phyloP scores from a whole-genome alignment of 1,284 basidiomycete species.

The Ceratobasidium sp. region DNA sequence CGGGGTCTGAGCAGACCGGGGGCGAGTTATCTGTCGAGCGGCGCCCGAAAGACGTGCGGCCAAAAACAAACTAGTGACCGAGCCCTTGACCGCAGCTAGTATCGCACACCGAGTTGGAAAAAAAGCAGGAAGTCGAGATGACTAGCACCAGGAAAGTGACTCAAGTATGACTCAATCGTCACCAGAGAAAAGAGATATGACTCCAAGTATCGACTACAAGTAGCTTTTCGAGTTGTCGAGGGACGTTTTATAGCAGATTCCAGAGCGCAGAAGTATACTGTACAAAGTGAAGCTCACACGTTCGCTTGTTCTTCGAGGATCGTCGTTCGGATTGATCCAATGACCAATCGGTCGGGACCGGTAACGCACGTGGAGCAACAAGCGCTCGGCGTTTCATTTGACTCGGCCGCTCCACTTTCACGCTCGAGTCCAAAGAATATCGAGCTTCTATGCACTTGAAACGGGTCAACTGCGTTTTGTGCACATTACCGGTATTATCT shows the following conservation, averaged over 20 bases:
- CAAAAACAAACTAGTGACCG: background rate
- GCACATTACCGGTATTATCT: too few species aligned
- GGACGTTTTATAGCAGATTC: background rate
- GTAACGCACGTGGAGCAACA: constrained; percentile 9
- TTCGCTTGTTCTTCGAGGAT: constrained; percentile 16
- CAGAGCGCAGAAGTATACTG: background rate
- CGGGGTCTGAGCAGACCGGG: constrained; percentile 31
- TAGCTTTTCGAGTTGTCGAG: background rate
- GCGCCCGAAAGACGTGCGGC: background rate
- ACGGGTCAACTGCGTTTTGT: too few species aligned
- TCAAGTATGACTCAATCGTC: constrained; percentile 22
- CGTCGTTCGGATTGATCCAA: constrained; percentile 7
- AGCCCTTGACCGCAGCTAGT: background rate
- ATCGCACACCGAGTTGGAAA: background rate
- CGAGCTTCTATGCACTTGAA: background rate
- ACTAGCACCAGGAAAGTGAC: background rate
- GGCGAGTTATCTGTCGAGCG: background rate
- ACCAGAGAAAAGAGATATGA: background rate
- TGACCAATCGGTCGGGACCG: constrained; percentile 22
- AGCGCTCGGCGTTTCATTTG: constrained; percentile 20
- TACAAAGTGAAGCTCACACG: constrained; percentile 8
- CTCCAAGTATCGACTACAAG: background rate
- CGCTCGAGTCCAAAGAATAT: too few species aligned
- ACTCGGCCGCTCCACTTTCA: too few species aligned
- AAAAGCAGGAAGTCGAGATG: background rate